Percentiles rank a stretch among this genome's conserved stretches.
Evolutionary conservation across 2,329 filamentous ascomycete genomes (phyloP).

Genomic region (Akanthomyces muscarius): DNA sequence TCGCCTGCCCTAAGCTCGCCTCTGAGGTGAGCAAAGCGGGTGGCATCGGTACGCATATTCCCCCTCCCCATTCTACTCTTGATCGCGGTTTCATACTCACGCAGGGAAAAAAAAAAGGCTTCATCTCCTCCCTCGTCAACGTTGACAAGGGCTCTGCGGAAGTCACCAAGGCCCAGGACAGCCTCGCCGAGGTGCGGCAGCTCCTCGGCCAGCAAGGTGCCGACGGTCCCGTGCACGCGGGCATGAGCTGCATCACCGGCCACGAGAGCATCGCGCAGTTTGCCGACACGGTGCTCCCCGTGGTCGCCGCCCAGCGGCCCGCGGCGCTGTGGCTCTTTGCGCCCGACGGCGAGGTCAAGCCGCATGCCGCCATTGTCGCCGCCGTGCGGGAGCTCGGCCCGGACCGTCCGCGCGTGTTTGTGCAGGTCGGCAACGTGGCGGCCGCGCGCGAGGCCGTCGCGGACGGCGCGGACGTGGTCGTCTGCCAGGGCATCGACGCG

Average conservation of each 20-base stretch:
- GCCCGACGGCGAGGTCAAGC: constrained; percentile 41
- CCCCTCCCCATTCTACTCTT: not conserved
- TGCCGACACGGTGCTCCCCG: constrained; percentile 40
- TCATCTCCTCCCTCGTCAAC: constrained; percentile 31
- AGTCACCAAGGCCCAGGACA: constrained; percentile 30
- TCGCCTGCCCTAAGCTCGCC: constrained; percentile 32
- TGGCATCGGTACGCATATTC: constrained; percentile 30
- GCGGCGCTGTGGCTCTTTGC: constrained; percentile 66
- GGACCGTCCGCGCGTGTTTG: constrained; percentile 45
- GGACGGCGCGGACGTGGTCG: constrained; percentile 54
- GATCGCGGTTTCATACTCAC: not conserved
- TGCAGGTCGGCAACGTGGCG: constrained; percentile 58
- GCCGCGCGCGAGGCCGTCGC: constrained; percentile 47
- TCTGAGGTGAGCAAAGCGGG: constrained; percentile 36
- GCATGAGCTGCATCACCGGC: constrained; percentile 54
- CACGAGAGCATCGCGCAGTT: constrained; percentile 39
- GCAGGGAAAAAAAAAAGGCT: constrained; percentile 24
- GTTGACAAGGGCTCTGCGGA: constrained; percentile 29
- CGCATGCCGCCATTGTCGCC: constrained; percentile 35
- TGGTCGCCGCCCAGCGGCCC: constrained; percentile 51
- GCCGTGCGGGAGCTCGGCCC: constrained; percentile 27
- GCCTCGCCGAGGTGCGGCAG: constrained; percentile 28
- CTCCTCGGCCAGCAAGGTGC: constrained; percentile 32
- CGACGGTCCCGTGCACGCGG: constrained; percentile 52
- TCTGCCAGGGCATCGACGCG: constrained; percentile 61